Evolutionary conservation across 805 yeast species (phyloP).

Genomic region (Cyberlindnera lachancei): DNA sequence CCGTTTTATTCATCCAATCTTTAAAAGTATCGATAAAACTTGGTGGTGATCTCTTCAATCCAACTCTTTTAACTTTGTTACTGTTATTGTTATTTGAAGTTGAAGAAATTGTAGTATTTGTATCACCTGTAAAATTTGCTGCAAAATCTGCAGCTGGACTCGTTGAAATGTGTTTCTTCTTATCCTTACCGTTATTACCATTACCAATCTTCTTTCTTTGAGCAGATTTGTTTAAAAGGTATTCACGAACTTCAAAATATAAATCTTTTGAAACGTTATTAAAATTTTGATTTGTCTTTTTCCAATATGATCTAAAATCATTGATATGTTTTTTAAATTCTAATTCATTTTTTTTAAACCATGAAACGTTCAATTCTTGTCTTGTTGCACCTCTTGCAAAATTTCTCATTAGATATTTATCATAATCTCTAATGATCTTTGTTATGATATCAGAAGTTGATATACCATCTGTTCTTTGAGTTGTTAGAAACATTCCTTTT

Average conservation of each 20-base stretch:
- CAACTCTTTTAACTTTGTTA: too few species aligned
- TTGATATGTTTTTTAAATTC: constrained; percentile 86
- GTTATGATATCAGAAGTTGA: constrained; percentile 95
- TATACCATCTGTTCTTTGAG: constrained; percentile 95
- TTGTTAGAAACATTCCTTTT: constrained; percentile 82
- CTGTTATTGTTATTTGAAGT: too few species aligned
- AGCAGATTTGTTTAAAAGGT: constrained; percentile 41
- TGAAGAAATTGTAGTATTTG: constrained; percentile 19
- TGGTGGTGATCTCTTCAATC: too few species aligned
- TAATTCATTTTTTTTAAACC: constrained; percentile 95
- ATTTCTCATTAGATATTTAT: constrained; percentile 92
- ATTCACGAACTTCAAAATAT: constrained; percentile 78
- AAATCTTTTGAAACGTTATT: constrained; percentile 74
- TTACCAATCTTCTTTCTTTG: constrained; percentile 11
- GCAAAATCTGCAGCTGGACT: constrained; percentile 27
- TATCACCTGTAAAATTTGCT: constrained; percentile 60
- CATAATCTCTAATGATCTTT: constrained; percentile 90
- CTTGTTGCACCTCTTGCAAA: constrained; percentile 97
- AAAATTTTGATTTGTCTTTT: constrained; percentile 58
- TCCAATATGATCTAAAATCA: constrained; percentile 83
- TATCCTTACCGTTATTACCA: constrained; percentile 13
- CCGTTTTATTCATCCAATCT: constrained; percentile 29
- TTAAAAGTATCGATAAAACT: constrained; percentile 13
- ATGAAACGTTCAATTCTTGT: constrained; percentile 90
- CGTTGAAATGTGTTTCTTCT: constrained; percentile 6